Conservation (phyloP, 345 rosid genomes). For the Melaleuca quinquenervia region DNA sequence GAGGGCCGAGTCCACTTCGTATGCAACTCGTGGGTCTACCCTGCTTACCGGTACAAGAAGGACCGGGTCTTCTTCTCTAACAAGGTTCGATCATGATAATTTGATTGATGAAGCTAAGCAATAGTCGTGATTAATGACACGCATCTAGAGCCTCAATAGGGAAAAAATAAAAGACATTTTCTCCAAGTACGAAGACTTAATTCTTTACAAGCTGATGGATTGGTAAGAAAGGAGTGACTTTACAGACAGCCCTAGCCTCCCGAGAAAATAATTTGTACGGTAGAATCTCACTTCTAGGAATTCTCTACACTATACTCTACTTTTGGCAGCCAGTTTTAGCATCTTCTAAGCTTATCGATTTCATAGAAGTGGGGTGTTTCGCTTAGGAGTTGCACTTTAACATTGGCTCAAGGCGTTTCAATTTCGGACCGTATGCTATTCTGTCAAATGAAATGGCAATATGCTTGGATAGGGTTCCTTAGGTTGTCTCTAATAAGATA, state of each 20-base stretch:
- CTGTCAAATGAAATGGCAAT: background rate
- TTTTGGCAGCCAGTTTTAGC: background rate
- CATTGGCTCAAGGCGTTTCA: background rate
- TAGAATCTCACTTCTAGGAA: background rate
- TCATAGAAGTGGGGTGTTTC: background rate
- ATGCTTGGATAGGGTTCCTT: background rate
- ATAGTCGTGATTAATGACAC: background rate
- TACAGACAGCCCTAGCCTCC: background rate
- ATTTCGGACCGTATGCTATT: background rate
- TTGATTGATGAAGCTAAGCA: background rate
- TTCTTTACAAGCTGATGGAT: background rate
- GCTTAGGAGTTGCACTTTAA: background rate
- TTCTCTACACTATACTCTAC: background rate
- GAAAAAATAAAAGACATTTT: background rate
- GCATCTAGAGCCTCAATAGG: background rate
- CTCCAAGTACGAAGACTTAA: background rate
- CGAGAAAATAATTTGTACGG: background rate
- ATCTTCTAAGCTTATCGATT: background rate
- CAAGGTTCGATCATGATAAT: slow-evolving; percentile 9
- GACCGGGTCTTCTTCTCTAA: slow-evolving; percentile 31
- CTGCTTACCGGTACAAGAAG: slow-evolving; percentile 13
- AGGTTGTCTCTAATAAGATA: background rate
- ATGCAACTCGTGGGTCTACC: slow-evolving; percentile 45
- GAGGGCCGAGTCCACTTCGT: slow-evolving; percentile 25
- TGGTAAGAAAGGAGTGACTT: background rate